These are phyloP conservation scores for Botrytis deweyae DNA, from an alignment of 2,329 filamentous ascomycete species.

Conservation along the genomic window DNA sequence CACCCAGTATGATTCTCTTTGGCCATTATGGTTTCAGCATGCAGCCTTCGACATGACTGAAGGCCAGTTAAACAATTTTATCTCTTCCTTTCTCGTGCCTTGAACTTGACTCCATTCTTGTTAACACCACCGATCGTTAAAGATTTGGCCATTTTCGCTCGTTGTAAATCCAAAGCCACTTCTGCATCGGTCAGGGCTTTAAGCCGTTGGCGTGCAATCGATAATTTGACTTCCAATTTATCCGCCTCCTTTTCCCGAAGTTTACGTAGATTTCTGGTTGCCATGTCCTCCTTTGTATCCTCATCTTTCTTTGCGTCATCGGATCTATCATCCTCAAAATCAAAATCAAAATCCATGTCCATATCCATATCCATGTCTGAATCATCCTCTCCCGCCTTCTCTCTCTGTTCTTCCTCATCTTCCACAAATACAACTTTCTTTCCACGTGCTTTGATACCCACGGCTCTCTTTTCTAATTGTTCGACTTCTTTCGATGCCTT, in stretches of 20 bases:
- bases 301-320: conserved; percentile 26
- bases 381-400: conserved; percentile 27
- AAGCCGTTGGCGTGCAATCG: conserved; percentile 53
- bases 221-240: conserved; percentile 51
- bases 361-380: conserved; percentile 35
- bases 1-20: conserved; percentile 8
- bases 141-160: conserved; percentile 65
- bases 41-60: conserved; percentile 35
- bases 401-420: conserved; percentile 33
- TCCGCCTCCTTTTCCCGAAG: conserved; percentile 47
- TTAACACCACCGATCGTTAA: conserved; percentile 59
- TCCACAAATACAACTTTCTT: conserved; percentile 42
- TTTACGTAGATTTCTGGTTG: conserved; percentile 41
- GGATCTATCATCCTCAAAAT: conserved; percentile 27
- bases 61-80: conserved; percentile 33
- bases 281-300: conserved; percentile 27
- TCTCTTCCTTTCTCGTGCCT: conserved; percentile 61
- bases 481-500: conserved; percentile 58
- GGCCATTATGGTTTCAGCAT: conserved; percentile 28
- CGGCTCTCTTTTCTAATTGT: conserved; percentile 53
- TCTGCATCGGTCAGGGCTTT: conserved; percentile 56
- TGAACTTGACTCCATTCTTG: conserved; percentile 61
- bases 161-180: conserved; percentile 56
- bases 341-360: conserved; percentile 36
- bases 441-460: conserved; percentile 41